Percentiles rank a stretch among this genome's conserved stretches.
phyloP scores from a whole-genome alignment of 2,329 filamentous ascomycete genomes.

The Trichoderma guizhouense region DNA sequence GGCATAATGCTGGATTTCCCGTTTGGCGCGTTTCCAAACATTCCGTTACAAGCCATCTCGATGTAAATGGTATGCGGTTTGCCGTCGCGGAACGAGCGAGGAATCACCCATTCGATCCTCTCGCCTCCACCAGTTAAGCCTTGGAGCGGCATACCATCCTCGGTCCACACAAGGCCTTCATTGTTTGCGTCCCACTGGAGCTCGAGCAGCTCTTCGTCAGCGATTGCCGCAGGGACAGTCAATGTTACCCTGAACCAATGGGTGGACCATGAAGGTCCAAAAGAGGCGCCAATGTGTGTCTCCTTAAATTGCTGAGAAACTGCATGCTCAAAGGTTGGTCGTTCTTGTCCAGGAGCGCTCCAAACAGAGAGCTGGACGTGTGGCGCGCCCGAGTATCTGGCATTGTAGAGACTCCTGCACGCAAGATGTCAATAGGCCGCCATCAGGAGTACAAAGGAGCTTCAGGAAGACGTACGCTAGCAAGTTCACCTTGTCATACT shows the following conservation, averaged over 20 bases:
- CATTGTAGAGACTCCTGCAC: slow-evolving; percentile 39
- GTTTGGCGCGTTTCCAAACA: slow-evolving; percentile 90
- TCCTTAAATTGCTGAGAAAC: slow-evolving; percentile 69
- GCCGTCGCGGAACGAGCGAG: slow-evolving; percentile 75
- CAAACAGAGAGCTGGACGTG: slow-evolving; percentile 84
- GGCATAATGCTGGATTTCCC: slow-evolving; percentile 80
- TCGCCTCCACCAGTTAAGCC: slow-evolving; percentile 89
- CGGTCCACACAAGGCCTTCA: slow-evolving; percentile 91
- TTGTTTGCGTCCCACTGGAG: slow-evolving; percentile 95
- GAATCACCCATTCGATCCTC: slow-evolving; percentile 86
- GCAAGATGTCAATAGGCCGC: slow-evolving; percentile 18
- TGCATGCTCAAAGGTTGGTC: slow-evolving; percentile 85
- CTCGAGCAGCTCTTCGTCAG: slow-evolving; percentile 78
- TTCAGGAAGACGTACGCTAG: slow-evolving; percentile 54
- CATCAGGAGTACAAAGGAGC: neutral
- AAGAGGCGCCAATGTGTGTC: slow-evolving; percentile 71
- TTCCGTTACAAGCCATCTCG: slow-evolving; percentile 97
- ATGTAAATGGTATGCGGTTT: slow-evolving; percentile 88
- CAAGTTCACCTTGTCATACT: slow-evolving; percentile 74
- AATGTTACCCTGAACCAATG: slow-evolving; percentile 93
- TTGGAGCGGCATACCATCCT: slow-evolving; percentile 85
- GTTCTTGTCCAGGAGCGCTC: slow-evolving; percentile 72
- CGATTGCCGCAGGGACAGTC: slow-evolving; percentile 69
- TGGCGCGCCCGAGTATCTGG: slow-evolving; percentile 58
- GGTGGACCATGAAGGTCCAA: slow-evolving; percentile 94